phyloP scores from a whole-genome alignment of 257 asterid genomes.

The Nyctanthes arbortristis region DNA sequence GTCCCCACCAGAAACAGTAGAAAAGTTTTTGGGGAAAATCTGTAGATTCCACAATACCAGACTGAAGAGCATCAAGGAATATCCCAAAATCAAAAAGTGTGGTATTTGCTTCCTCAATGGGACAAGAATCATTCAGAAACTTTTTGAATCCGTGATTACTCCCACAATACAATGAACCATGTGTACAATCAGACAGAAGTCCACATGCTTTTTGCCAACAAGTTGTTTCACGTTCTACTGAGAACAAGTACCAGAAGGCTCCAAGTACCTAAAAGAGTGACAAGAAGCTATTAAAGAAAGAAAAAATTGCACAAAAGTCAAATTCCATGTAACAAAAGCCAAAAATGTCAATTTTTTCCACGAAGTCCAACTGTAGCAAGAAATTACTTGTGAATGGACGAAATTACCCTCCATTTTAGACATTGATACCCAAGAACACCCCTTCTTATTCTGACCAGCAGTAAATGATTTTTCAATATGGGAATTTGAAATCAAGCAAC shows the following conservation, averaged over 20 bases:
- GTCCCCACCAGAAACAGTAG: conserved; percentile 99
- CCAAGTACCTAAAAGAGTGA: conserved; percentile 40
- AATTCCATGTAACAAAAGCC: no score
- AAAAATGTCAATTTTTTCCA: no score
- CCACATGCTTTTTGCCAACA: conserved; percentile 54
- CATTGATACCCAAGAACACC: no score
- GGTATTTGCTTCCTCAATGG: conserved; percentile 57
- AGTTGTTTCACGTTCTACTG: conserved; percentile 53
- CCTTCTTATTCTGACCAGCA: no score
- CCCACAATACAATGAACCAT: conserved; percentile 49
- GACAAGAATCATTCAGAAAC: conserved; percentile 56
- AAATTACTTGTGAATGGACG: no score
- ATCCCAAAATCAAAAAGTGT: conserved; percentile 85
- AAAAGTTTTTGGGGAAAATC: conserved; percentile 91
- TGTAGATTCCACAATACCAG: conserved; percentile 84
- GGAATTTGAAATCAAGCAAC: no score
- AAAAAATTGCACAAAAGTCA: no score
- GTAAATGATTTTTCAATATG: no score
- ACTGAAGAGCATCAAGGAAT: conserved; percentile 87
- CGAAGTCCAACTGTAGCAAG: no score
- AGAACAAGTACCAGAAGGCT: conserved; percentile 54
- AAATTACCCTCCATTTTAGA: no score
- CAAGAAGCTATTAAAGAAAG: background rate
- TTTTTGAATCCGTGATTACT: conserved; percentile 44
- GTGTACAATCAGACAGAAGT: conserved; percentile 30